Percentiles rank a stretch among this genome's conserved stretches.
These are phyloP conservation scores for Protomyces inouyei DNA, from an alignment of 1,139 yeast species.

Conservation along the genomic window DNA sequence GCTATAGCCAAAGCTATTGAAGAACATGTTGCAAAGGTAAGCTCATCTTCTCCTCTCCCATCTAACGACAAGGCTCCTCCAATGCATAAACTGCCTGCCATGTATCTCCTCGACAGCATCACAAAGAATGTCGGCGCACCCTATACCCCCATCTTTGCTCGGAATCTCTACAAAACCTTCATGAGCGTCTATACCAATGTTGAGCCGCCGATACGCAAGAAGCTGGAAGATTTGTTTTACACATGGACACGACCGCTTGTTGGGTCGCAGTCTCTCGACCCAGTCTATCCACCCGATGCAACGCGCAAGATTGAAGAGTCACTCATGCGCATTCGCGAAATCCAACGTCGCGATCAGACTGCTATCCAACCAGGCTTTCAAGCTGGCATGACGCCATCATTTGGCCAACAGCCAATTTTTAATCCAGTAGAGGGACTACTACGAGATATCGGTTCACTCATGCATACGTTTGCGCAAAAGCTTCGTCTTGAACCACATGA, in stretches of 20 bases:
- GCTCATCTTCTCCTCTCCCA: neutral
- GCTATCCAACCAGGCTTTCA: neutral
- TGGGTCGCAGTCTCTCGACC: slow-evolving; percentile 49
- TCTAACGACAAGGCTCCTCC: slow-evolving; percentile 52
- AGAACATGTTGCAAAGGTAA: neutral
- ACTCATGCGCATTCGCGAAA: slow-evolving; percentile 52
- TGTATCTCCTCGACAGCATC: slow-evolving; percentile 85
- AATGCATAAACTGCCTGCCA: slow-evolving; percentile 71
- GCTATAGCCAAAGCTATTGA: slow-evolving; percentile 72
- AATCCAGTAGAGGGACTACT: slow-evolving; percentile 25
- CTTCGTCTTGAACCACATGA: slow-evolving; percentile 29
- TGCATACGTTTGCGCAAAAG: slow-evolving; percentile 26
- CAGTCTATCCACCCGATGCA: slow-evolving; percentile 68
- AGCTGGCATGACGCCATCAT: neutral
- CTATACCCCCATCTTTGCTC: slow-evolving; percentile 67
- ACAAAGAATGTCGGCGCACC: slow-evolving; percentile 89
- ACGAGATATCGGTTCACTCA: slow-evolving; percentile 26
- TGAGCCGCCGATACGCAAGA: slow-evolving; percentile 66
- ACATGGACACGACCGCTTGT: slow-evolving; percentile 73
- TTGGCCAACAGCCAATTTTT: neutral
- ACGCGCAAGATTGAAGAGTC: slow-evolving; percentile 70
- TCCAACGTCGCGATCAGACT: slow-evolving; percentile 3
- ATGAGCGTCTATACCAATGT: slow-evolving; percentile 73
- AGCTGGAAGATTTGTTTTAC: slow-evolving; percentile 69
- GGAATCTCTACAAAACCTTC: slow-evolving; percentile 62